phyloP scores from a whole-genome alignment of 169 alveolate species.

The Eimeria brunetti region DNA sequence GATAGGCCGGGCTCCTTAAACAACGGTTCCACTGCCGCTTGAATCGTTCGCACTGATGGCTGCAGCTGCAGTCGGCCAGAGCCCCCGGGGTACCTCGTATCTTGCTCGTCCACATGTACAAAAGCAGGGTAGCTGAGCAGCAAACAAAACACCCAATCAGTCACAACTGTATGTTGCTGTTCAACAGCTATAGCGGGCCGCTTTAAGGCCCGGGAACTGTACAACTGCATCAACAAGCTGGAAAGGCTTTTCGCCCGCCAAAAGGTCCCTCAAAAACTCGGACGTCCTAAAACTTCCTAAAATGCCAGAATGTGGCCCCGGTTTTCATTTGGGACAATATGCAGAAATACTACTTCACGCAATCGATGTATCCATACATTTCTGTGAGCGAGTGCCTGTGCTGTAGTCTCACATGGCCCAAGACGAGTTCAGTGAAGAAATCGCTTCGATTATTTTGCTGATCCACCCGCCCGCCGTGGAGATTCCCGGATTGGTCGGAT shows the following conservation, averaged over 20 bases:
- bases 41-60: slow-evolving; percentile 70
- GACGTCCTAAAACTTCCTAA: not conserved
- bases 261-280: not conserved
- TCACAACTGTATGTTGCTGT: not conserved
- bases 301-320: not conserved
- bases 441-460: slow-evolving; percentile 54
- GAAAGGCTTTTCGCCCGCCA: not conserved
- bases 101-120: slow-evolving; percentile 66
- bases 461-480: slow-evolving; percentile 63
- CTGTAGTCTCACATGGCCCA: slow-evolving; percentile 26
- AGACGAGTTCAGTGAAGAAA: slow-evolving; percentile 29
- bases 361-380: not conserved
- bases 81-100: slow-evolving; percentile 56
- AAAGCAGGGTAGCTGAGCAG: slow-evolving; percentile 59
- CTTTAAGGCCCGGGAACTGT: not conserved
- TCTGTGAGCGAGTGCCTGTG: not conserved
- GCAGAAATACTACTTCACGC: not conserved
- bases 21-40: slow-evolving; percentile 64
- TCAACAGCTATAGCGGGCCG: not conserved
- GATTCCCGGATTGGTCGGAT: slow-evolving; percentile 54
- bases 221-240: not conserved
- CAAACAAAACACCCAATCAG: not conserved
- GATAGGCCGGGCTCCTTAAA: slow-evolving; percentile 61
- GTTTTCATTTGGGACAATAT: not conserved
- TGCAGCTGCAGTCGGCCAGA: slow-evolving; percentile 65